A percentile compares a stretch with the other conserved stretches of the same genome.
These are phyloP conservation scores for Penicillium robsamsonii DNA, from an alignment of 495 filamentous ascomycete species.

Conservation along the genomic window DNA sequence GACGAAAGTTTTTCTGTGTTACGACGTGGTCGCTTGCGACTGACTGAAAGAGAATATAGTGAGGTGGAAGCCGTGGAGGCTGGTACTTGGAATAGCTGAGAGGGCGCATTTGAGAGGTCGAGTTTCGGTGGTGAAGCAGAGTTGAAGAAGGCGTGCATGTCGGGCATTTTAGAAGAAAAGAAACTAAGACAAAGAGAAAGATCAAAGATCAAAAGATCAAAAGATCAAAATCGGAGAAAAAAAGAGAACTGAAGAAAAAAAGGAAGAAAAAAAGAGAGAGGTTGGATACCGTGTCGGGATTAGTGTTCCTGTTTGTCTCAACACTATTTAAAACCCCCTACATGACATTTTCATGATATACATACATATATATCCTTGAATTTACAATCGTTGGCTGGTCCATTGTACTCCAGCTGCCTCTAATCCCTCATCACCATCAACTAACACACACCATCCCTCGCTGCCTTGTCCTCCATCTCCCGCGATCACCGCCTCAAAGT, in stretches of 20 bases:
- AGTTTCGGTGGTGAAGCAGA: conserved; percentile 49
- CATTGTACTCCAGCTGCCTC: conserved; percentile 56
- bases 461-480: conserved; percentile 61
- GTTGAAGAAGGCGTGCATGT: conserved; percentile 52
- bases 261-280: conserved; percentile 2
- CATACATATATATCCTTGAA: not conserved
- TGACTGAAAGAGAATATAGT: conserved; percentile 57
- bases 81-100: conserved; percentile 70
- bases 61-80: conserved; percentile 62
- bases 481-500: conserved; percentile 70
- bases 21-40: conserved; percentile 44
- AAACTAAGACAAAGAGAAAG: conserved; percentile 7
- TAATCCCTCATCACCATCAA: conserved; percentile 77
- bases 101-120: conserved; percentile 54
- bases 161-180: conserved; percentile 20
- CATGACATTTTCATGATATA: not conserved
- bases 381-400: conserved; percentile 42
- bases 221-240: conserved; percentile 6
- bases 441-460: conserved; percentile 90
- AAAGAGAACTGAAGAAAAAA: not conserved
- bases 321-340: conserved; percentile 6
- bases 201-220: conserved; percentile 5
- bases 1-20: conserved; percentile 30
- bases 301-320: not conserved
- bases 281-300: not conserved